These are phyloP conservation scores for Colletotrichum higginsianum DNA, from an alignment of 2,329 filamentous ascomycete species.

Conservation along the genomic window DNA sequence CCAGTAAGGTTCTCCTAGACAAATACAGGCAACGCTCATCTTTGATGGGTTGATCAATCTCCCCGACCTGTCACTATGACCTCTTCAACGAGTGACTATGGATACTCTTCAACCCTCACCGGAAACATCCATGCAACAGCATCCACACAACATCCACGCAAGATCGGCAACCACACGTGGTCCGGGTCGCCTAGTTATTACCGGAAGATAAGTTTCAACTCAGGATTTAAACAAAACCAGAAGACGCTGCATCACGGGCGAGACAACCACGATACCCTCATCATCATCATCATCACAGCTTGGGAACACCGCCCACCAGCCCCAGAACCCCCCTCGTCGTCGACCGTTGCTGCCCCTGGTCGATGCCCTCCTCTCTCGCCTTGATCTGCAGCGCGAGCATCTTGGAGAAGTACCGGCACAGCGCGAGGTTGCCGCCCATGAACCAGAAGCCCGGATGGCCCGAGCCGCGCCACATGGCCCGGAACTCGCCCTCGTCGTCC, in stretches of 20 bases:
- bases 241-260: neutral
- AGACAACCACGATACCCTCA: neutral
- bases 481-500: slow-evolving; percentile 63
- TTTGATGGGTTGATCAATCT: too few relatives aligned
- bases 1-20: too few relatives aligned
- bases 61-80: too few relatives aligned
- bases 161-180: neutral
- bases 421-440: slow-evolving; percentile 54
- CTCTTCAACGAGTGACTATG: too few relatives aligned
- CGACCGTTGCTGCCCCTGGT: slow-evolving; percentile 1
- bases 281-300: neutral
- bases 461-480: slow-evolving; percentile 50
- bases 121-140: neutral
- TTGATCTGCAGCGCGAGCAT: slow-evolving; percentile 50
- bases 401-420: slow-evolving; percentile 53
- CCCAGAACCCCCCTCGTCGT: neutral
- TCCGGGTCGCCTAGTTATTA: too few relatives aligned
- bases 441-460: slow-evolving; percentile 55
- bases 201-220: neutral
- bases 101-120: too few relatives aligned
- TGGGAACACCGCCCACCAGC: neutral
- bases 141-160: too few relatives aligned
- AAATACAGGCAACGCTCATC: too few relatives aligned
- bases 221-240: too few relatives aligned
- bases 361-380: slow-evolving; percentile 38